Base-by-base conservation (phyloP, 345 rosid genomes). In the Diplotaxis tenuifolia region DNA sequence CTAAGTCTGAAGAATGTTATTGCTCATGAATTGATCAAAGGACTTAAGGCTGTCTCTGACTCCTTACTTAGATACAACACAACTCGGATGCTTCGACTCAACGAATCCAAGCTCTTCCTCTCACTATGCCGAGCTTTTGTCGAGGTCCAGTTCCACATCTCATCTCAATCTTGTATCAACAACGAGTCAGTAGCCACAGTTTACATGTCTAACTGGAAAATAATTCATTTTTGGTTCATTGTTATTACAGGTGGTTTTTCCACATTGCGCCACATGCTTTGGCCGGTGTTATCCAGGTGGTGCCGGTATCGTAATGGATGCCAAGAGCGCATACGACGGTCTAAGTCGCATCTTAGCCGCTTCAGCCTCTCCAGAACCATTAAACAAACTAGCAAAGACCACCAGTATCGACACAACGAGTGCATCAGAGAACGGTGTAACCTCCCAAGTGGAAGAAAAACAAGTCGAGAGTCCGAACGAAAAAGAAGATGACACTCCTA, bases 251-350 rank as follows among this genome's bases (percentile, higher is more conserved):
- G 94, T 95, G 71, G 96, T 85, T 21, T 88, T 82, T 75, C 94
- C 94, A 21, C 89, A 92, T 75, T 84, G 91, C 21, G 94, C 96
- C 20, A 81, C 89, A 50, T 92, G 99, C 85, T 95, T 90, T 16
- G 99, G 94, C 14, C 92, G 97, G 47, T 95, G 98, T 81, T 92
- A 90, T 80, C 89, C 89, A 1, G 94, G 96, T n/a, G 98, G 94
- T 71, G 83, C 83, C 63, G 83, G 79, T 23, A 80, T 95, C 23
- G 65, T 95, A 32, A 83, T 86, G 91, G 94, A 92, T 47, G 92
- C 91, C 2, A 90, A 95, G 84, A 82, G 73, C 49, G 71, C 81
- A 31, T 87, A 83, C 49, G 89, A 88, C 3, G 92, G 98, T 65
- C 57, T 92, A 14, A 70, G 78, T 56, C 87, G 90, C 22, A 75